A percentile compares a stretch with the other conserved stretches of the same genome.
Conservation (phyloP, 768 basidiomycete genomes). For the Cystofilobasidium bisporidii region DNA sequence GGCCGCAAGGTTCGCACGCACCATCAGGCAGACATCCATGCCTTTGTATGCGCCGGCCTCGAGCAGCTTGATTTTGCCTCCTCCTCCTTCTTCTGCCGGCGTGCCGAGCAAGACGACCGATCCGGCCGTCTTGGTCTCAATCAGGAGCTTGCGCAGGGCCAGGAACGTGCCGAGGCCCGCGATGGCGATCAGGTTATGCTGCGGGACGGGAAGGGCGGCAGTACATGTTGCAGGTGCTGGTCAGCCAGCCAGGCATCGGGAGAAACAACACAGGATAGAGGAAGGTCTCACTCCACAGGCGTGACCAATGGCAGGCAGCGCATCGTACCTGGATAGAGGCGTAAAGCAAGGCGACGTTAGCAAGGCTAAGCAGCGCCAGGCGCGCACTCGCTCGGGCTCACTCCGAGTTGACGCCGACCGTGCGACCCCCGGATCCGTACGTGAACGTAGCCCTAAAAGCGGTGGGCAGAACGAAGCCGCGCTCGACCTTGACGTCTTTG, state of each 20-base stretch:
- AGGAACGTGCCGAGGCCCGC: constrained; percentile 31
- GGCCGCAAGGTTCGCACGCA: no score
- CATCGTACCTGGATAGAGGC: constrained; percentile 27
- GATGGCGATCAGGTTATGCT: constrained; percentile 34
- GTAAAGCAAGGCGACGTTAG: background rate
- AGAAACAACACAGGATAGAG: background rate
- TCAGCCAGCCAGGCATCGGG: background rate
- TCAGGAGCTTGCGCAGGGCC: constrained; percentile 30
- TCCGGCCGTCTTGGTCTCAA: constrained; percentile 30
- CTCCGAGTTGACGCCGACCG: constrained; percentile 32
- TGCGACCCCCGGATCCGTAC: constrained; percentile 21
- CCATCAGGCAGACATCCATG: constrained; percentile 34
- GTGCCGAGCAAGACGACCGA: constrained; percentile 32
- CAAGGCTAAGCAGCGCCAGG: no score
- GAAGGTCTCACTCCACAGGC: constrained; percentile 19
- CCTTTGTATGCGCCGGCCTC: constrained; percentile 30
- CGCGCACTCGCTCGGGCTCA: no score
- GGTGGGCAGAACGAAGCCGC: constrained; percentile 22
- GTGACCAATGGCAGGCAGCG: constrained; percentile 32
- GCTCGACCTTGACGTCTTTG: constrained; percentile 13
- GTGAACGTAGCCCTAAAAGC: constrained; percentile 31
- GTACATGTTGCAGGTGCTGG: background rate
- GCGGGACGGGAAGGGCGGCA: no score
- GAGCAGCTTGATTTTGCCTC: constrained; percentile 32
- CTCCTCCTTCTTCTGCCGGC: constrained; percentile 35